Percentiles rank a stretch among this genome's conserved stretches.
Conservation (phyloP, 352 stramenopile species). For the Globisporangium perplexum region DNA sequence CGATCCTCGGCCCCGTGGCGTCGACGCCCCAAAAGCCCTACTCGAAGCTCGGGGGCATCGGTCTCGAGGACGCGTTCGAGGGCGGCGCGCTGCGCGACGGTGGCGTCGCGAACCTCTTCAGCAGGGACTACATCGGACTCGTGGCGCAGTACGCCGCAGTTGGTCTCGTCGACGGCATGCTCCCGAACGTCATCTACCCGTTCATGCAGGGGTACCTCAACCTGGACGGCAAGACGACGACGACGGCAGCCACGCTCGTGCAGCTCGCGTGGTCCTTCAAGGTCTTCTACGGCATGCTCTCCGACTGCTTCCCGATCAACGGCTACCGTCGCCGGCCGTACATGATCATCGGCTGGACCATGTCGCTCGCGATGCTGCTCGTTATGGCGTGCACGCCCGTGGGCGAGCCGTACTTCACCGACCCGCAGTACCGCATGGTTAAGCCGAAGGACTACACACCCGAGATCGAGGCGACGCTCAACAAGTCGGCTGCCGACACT, state of each 20-base stretch:
- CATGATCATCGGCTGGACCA: slow-evolving; percentile 48
- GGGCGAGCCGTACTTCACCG: slow-evolving; percentile 45
- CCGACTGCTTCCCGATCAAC: slow-evolving; percentile 44
- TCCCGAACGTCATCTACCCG: slow-evolving; percentile 14
- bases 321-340: slow-evolving; percentile 46
- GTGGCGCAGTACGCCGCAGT: slow-evolving; percentile 18
- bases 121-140: slow-evolving; percentile 16
- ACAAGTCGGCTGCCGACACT: too few species aligned
- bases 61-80: too few species aligned
- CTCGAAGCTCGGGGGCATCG: too few species aligned
- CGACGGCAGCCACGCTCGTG: slow-evolving; percentile 18
- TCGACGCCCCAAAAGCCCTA: too few species aligned
- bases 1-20: too few species aligned
- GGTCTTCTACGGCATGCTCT: slow-evolving; percentile 50
- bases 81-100: slow-evolving; percentile 2
- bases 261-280: slow-evolving; percentile 45
- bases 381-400: slow-evolving; percentile 29
- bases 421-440: slow-evolving; percentile 19
- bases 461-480: slow-evolving; percentile 12
- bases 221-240: background rate
- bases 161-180: slow-evolving; percentile 14
- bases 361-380: slow-evolving; percentile 21
- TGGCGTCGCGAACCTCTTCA: slow-evolving; percentile 4
- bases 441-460: slow-evolving; percentile 33
- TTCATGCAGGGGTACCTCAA: slow-evolving; percentile 34